phyloP scores from a whole-genome alignment of 192 early-diverging fungal species.

The Lunasporangiospora selenospora region DNA sequence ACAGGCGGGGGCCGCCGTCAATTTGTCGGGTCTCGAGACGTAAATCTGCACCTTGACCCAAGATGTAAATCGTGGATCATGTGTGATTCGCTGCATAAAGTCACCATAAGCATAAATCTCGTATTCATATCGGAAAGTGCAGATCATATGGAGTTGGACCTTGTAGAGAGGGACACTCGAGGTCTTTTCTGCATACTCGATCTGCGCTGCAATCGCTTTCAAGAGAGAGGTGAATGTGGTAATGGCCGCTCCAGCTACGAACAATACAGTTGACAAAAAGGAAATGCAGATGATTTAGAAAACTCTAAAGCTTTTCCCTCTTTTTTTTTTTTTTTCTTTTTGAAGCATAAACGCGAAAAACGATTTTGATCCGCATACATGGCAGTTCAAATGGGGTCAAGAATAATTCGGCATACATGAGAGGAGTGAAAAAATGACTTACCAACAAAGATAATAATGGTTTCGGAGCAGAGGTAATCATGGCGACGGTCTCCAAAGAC shows the following conservation, averaged over 20 bases:
- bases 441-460: conserved; percentile 43
- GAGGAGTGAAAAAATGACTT: background rate
- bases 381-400: too few species aligned
- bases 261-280: background rate
- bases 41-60: conserved; percentile 27
- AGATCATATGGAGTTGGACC: conserved; percentile 30
- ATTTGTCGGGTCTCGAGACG: conserved; percentile 34
- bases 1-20: conserved; percentile 3
- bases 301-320: too few species aligned
- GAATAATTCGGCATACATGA: background rate
- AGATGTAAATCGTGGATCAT: conserved; percentile 30
- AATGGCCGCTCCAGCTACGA: conserved; percentile 44
- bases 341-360: too few species aligned
- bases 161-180: background rate
- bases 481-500: conserved; percentile 41
- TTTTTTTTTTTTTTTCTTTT: too few species aligned
- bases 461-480: conserved; percentile 17
- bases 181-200: conserved; percentile 2
- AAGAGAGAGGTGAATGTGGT: conserved; percentile 33
- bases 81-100: conserved; percentile 36
- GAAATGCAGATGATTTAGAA: too few species aligned
- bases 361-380: too few species aligned
- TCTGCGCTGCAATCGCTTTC: conserved; percentile 40
- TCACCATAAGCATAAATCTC: conserved; percentile 41
- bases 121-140: conserved; percentile 40